phyloP scores from a whole-genome alignment of 139 green algal species.

The Volvox africanus region DNA sequence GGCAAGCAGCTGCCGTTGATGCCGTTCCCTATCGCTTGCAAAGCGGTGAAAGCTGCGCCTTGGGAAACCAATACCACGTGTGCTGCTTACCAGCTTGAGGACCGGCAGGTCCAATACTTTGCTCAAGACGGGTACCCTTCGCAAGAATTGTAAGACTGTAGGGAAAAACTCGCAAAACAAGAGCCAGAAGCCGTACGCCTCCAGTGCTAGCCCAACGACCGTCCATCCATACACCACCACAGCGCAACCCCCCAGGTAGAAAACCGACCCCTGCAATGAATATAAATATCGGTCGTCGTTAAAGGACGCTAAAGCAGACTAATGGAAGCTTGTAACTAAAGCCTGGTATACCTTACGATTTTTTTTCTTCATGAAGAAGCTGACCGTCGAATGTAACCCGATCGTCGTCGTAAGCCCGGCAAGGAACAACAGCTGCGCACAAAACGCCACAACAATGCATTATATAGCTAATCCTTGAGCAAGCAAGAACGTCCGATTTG shows the following conservation, averaged over 20 bases:
- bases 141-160: constrained; percentile 90
- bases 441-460: not conserved
- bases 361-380: constrained; percentile 93
- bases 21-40: no score
- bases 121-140: constrained; percentile 80
- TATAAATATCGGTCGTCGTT: not conserved
- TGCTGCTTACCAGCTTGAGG: constrained; percentile 78
- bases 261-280: constrained; percentile 83
- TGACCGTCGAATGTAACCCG: constrained; percentile 81
- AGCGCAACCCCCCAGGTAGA: constrained; percentile 87
- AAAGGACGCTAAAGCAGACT: no score
- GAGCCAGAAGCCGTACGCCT: constrained; percentile 95
- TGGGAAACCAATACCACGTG: no score
- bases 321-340: not conserved
- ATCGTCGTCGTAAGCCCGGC: constrained; percentile 93
- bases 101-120: constrained; percentile 85
- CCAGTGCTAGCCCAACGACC: constrained; percentile 86
- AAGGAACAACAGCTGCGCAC: constrained; percentile 91
- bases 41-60: no score
- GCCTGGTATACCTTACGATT: constrained; percentile 80
- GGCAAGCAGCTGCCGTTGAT: no score
- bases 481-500: not conserved
- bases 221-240: constrained; percentile 93
- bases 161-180: constrained; percentile 97
- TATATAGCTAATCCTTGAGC: not conserved